phyloP scores from a whole-genome alignment of 225 moss, liverwort and hornwort species.

The Sphagnum contortum region DNA sequence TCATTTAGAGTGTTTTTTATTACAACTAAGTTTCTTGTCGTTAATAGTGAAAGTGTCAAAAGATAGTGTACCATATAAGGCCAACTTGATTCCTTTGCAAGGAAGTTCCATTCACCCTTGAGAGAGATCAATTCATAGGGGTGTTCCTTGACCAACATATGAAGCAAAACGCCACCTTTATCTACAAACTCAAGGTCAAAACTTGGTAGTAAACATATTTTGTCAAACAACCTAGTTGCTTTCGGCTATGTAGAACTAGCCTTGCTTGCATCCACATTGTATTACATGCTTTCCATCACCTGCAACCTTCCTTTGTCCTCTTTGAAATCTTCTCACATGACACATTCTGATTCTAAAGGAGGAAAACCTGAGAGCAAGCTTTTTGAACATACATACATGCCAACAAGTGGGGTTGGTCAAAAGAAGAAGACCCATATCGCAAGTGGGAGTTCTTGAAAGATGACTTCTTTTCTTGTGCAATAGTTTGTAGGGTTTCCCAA shows the following conservation, averaged over 20 bases:
- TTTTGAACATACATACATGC: no score
- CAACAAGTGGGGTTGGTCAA: background rate
- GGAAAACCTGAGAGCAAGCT: background rate
- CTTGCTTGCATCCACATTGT: conserved; percentile 48
- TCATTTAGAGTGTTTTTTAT: conserved; percentile 49
- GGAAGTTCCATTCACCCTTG: conserved; percentile 53
- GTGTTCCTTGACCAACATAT: conserved; percentile 36
- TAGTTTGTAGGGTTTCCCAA: conserved; percentile 15
- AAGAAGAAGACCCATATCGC: conserved; percentile 10
- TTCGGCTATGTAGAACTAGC: conserved; percentile 41
- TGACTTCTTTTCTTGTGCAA: conserved; percentile 23
- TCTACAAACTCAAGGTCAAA: conserved; percentile 43
- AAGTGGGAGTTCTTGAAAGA: conserved; percentile 27
- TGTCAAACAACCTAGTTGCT: conserved; percentile 56
- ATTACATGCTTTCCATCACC: conserved; percentile 58
- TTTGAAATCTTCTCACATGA: no score
- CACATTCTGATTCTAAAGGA: no score
- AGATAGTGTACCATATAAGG: conserved; percentile 18
- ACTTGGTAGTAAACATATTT: conserved; percentile 39
- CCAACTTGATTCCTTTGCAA: conserved; percentile 44
- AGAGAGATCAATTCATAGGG: conserved; percentile 28
- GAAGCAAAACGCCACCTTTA: conserved; percentile 29
- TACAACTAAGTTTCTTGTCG: conserved; percentile 28
- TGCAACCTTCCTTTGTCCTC: conserved; percentile 32
- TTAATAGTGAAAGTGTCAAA: conserved; percentile 4